Base-by-base conservation (phyloP, 2,329 filamentous ascomycete genomes). In the Periconia macrospinosa region DNA sequence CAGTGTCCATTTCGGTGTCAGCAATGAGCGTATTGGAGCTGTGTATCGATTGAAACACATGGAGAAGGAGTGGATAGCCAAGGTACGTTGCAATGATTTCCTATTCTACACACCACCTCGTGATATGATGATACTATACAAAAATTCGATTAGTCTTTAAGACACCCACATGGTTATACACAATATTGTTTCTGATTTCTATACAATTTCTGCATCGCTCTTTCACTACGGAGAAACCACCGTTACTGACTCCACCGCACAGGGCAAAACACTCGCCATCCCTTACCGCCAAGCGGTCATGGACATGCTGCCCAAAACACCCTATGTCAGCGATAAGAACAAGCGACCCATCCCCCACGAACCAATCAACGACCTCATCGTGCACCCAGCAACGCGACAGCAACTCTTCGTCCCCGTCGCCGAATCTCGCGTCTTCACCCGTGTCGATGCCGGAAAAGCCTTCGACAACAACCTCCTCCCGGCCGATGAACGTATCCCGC, bases 61-160 rank as follows among this genome's bases (percentile, higher is more conserved):
- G 60, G 91, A 97, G 78, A 91, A 88, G 77, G 80, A 87, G 61
- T 92, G 88, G 90, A 72, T 82, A 58, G 73, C 79, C 65, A 81
- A 92, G 80, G 92, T 96, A 83, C 82, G 90, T 79, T 49, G 17
- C 18, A 40, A 19, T 33, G 45, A 14, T 40, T 40, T 52, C 20
- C 30, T 45, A 45, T 45, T 18, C 8, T 43, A 30, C 30, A n/a
- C 42, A 14, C 9, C 27, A 27, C 33, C 41, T 30, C 41, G 45
- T 69, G 63, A 60, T 58, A 80, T 88, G 86, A 89, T 89, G 87
- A 90, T 83, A 81, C 78, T 67, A 83, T 74, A 79, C 83, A 64
- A 85, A 37, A 87, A 84, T 89, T 80, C 93, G 93, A 97, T 97
- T 96, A 97, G 93, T 97, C 93, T 96, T 95, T 83, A 97, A 96